These are phyloP conservation scores for Colletotrichum euphorbiae DNA, from an alignment of 2,329 filamentous ascomycete species.

Conservation along the genomic window DNA sequence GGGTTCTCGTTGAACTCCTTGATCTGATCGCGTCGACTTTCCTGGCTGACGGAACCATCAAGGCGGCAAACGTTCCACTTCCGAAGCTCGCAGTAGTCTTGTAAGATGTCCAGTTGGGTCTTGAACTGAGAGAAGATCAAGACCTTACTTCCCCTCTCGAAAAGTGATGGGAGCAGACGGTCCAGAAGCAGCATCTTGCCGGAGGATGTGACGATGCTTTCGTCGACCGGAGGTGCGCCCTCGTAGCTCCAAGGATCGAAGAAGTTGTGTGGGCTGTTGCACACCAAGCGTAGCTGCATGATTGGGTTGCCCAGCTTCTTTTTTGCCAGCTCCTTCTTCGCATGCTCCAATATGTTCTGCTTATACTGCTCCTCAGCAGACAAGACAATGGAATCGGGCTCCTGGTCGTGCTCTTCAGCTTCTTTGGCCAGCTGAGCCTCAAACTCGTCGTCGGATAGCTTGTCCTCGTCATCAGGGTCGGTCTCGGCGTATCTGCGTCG, in stretches of 20 bases:
- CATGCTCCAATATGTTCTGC: conserved; percentile 77
- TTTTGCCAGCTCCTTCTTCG: conserved; percentile 86
- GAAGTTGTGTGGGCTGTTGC: conserved; percentile 96
- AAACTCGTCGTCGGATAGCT: conserved; percentile 84
- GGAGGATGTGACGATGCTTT: conserved; percentile 85
- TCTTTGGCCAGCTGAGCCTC: conserved; percentile 80
- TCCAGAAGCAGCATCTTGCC: conserved; percentile 98
- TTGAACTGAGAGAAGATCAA: conserved; percentile 98
- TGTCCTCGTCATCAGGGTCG: conserved; percentile 66
- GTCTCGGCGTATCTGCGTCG: conserved; percentile 63
- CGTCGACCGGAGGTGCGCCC: conserved; percentile 73
- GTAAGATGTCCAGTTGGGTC: conserved; percentile 89
- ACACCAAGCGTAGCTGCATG: conserved; percentile 90
- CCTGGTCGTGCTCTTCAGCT: conserved; percentile 56
- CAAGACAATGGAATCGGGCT: conserved; percentile 49
- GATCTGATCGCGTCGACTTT: conserved; percentile 77
- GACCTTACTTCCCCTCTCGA: conserved; percentile 84
- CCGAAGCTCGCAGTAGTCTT: conserved; percentile 88
- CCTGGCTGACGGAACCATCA: conserved; percentile 86
- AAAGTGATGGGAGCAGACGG: conserved; percentile 80
- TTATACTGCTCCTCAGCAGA: conserved; percentile 72
- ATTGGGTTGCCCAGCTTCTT: conserved; percentile 96
- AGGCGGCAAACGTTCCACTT: conserved; percentile 88
- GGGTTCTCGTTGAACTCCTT: conserved; percentile 76
- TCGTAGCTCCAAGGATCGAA: conserved; percentile 86